These are phyloP conservation scores for Xylariaceae sp. DNA, from an alignment of 2,329 filamentous ascomycete genomes.

Conservation along the genomic window DNA sequence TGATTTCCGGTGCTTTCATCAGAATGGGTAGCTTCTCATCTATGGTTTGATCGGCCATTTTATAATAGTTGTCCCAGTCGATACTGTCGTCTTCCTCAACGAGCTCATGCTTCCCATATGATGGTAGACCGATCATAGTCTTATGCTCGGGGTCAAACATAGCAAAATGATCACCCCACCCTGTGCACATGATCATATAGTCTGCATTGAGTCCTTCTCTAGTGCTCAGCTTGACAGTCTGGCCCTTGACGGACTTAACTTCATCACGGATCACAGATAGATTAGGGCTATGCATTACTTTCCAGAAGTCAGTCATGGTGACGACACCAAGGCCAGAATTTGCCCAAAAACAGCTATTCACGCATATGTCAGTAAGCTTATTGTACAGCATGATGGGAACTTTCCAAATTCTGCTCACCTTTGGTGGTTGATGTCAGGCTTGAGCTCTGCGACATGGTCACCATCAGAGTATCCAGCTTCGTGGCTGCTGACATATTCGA, in stretches of 20 bases:
- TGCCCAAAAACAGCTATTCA: constrained; percentile 24
- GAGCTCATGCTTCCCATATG: constrained; percentile 7
- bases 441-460: constrained; percentile 20
- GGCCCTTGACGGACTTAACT: constrained; percentile 15
- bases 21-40: constrained; percentile 25
- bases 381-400: background rate
- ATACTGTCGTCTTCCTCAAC: constrained; percentile 8
- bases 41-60: constrained; percentile 20
- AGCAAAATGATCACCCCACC: constrained; percentile 25
- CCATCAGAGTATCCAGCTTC: constrained; percentile 21
- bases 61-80: constrained; percentile 23
- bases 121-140: constrained; percentile 22
- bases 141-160: constrained; percentile 24
- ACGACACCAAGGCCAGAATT: constrained; percentile 21
- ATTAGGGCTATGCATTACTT: constrained; percentile 20
- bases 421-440: constrained; percentile 23
- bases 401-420: constrained; percentile 14
- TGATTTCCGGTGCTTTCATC: constrained; percentile 13
- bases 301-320: constrained; percentile 24
- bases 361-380: constrained; percentile 6
- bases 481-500: constrained; percentile 18
- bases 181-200: constrained; percentile 28
- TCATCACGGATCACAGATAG: constrained; percentile 16
- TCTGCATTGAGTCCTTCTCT: constrained; percentile 17
- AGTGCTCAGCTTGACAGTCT: constrained; percentile 16